Conservation (phyloP, 345 rosid genomes). For the Zanthoxylum bungeanum region DNA sequence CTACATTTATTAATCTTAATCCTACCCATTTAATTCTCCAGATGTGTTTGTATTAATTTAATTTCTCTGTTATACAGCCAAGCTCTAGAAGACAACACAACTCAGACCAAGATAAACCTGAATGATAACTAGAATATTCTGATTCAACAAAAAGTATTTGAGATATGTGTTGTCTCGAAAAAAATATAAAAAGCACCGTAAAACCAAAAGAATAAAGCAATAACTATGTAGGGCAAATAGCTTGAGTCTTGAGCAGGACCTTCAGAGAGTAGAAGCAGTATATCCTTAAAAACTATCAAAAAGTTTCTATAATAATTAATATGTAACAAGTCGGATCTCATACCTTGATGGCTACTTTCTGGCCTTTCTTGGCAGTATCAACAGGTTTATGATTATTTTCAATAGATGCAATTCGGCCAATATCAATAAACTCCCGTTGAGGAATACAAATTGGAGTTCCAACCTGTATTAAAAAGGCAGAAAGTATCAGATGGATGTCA, state of each 20-base stretch:
- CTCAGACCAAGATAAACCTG: neutral
- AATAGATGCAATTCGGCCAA: constrained; percentile 83
- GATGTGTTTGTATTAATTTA: neutral
- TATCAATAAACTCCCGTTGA: constrained; percentile 63
- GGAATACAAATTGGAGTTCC: constrained; percentile 93
- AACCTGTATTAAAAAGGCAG: constrained; percentile 40
- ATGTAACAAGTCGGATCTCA: neutral
- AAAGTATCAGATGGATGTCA: neutral
- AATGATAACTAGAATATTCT: neutral
- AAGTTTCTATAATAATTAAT: neutral
- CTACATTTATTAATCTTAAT: neutral
- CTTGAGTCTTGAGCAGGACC: neutral
- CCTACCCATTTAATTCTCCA: neutral
- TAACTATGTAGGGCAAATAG: neutral
- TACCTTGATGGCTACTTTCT: constrained; percentile 54
- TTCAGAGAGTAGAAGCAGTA: neutral
- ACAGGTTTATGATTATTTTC: constrained; percentile 72
- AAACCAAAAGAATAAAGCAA: neutral
- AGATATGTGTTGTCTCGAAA: neutral
- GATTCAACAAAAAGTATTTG: too few relatives aligned
- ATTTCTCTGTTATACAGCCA: neutral
- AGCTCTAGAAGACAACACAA: neutral
- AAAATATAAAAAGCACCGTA: neutral
- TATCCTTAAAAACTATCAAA: neutral
- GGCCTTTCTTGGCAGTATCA: constrained; percentile 78